Conservation (phyloP, 2,329 filamentous ascomycete species). For the Colletotrichum sp. region DNA sequence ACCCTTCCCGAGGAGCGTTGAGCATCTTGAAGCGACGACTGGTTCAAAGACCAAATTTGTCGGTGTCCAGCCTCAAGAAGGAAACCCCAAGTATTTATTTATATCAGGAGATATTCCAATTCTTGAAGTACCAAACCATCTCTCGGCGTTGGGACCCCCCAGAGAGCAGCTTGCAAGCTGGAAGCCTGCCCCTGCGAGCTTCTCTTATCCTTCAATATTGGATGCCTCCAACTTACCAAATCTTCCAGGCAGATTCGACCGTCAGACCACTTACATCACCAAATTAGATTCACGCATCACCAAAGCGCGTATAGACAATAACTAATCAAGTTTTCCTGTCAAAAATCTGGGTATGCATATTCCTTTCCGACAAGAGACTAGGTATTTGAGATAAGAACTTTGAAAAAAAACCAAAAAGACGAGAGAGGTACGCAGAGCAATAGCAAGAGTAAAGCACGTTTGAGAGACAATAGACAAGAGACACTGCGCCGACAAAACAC, state of each 20-base stretch:
- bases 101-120: not conserved
- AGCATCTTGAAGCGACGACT: not conserved
- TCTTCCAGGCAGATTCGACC: not conserved
- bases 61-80: no score
- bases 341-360: slow-evolving; percentile 16
- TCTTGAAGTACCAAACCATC: accelerated
- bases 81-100: no score
- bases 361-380: slow-evolving; percentile 19
- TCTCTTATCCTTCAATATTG: no score
- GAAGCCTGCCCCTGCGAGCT: no score
- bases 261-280: not conserved
- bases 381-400: slow-evolving; percentile 15
- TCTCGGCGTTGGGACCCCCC: not conserved
- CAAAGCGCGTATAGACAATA: not conserved
- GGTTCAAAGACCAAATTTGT: no score
- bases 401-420: not conserved
- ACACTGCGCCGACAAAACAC: slow-evolving; percentile 20
- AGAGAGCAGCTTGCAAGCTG: no score
- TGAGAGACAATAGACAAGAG: not conserved
- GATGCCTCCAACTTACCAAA: not conserved
- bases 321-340: not conserved
- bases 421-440: not conserved
- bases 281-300: not conserved
- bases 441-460: not conserved
- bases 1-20: not conserved